Percentiles rank a stretch among this genome's conserved stretches.
Conservation (phyloP, 2,329 filamentous ascomycete genomes). For the Decorospora gaudefroyi region DNA sequence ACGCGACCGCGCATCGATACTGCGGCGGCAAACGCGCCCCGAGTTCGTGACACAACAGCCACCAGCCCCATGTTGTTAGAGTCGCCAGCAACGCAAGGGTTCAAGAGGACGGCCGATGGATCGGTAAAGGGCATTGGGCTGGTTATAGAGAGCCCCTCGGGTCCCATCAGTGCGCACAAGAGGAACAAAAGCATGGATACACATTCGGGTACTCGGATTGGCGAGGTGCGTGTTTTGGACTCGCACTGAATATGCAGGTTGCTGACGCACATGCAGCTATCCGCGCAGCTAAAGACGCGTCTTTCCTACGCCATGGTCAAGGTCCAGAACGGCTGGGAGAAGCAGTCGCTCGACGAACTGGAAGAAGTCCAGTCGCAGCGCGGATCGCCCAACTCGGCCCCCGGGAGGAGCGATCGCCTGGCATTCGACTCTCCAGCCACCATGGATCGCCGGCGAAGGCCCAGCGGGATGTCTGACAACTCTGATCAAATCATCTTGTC, state of each 20-base stretch:
- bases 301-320: conserved; percentile 94
- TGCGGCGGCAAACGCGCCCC: conserved; percentile 31
- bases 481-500: conserved; percentile 45
- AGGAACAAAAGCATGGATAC: conserved; percentile 73
- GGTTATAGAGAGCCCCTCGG: conserved; percentile 16
- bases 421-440: conserved; percentile 40
- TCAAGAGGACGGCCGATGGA: conserved; percentile 79
- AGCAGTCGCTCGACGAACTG: conserved; percentile 74
- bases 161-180: conserved; percentile 59
- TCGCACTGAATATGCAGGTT: conserved; percentile 13
- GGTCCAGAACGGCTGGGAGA: conserved; percentile 84
- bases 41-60: conserved; percentile 40
- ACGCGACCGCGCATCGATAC: conserved; percentile 32
- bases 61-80: conserved; percentile 51
- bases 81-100: conserved; percentile 53
- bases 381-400: conserved; percentile 66
- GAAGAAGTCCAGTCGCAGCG: conserved; percentile 73
- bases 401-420: conserved; percentile 49
- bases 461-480: conserved; percentile 44
- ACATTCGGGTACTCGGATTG: conserved; percentile 67
- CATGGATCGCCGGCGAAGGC: conserved; percentile 36
- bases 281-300: conserved; percentile 77
- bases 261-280: conserved; percentile 60
- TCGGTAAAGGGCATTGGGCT: conserved; percentile 58
- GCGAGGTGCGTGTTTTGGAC: conserved; percentile 65